These are phyloP conservation scores for Mercurialis annua DNA, from an alignment of 345 rosid genomes.

Conservation along the genomic window DNA sequence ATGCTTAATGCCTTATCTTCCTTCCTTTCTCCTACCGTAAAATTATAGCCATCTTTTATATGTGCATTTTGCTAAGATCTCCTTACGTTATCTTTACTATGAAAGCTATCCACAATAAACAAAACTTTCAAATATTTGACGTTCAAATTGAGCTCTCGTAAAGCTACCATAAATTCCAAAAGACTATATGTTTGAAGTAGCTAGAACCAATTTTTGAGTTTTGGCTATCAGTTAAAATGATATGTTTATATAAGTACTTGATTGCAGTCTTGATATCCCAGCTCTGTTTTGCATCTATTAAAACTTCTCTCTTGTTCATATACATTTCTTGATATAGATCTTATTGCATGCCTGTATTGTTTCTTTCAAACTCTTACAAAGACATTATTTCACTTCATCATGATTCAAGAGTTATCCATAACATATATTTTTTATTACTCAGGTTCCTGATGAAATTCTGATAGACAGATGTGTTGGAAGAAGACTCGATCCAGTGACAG, in stretches of 20 bases:
- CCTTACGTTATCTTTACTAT: not conserved
- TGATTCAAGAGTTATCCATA: conserved; percentile 3
- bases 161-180: not conserved
- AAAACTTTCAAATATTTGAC: not conserved
- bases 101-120: not conserved
- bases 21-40: not conserved
- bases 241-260: not conserved
- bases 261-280: conserved; percentile 2
- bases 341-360: not conserved
- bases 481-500: conserved; percentile 68
- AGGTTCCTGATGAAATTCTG: conserved; percentile 95
- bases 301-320: not conserved
- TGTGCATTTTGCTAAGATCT: not conserved
- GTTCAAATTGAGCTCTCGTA: not conserved
- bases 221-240: not conserved
- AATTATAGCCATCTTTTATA: not conserved
- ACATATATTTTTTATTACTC: conserved; percentile 34
- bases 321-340: not conserved
- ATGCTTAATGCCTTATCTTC: conserved; percentile 6
- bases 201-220: not conserved
- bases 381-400: not conserved
- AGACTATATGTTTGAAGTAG: not conserved
- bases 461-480: conserved; percentile 90
- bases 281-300: not conserved
- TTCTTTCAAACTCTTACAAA: conserved; percentile 4